These are phyloP conservation scores for Pythium rhizo-oryzae DNA, from an alignment of 352 stramenopile genomes.

Conservation along the genomic window DNA sequence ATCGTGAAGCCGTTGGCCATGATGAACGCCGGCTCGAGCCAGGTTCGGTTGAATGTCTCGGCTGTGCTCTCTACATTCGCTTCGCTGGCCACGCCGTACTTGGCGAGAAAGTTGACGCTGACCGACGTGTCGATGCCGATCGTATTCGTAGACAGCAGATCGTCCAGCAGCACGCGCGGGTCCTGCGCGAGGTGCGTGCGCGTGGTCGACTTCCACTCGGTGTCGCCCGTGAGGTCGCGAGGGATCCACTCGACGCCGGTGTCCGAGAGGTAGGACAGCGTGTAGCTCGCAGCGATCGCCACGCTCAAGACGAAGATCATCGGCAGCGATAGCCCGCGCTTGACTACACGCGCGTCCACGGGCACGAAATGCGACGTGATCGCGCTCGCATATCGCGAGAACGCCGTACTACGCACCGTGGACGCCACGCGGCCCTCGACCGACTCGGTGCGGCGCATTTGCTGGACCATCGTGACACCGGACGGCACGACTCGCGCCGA, in stretches of 20 bases:
- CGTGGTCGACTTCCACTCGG: slow-evolving; percentile 23
- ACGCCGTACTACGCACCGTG: neutral
- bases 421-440: neutral
- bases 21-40: slow-evolving; percentile 17
- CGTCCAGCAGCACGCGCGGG: slow-evolving; percentile 13
- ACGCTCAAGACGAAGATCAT: slow-evolving; percentile 26
- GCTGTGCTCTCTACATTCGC: slow-evolving; percentile 16
- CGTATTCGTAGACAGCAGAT: slow-evolving; percentile 6
- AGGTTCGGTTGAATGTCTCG: slow-evolving; percentile 18
- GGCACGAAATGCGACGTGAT: slow-evolving; percentile 1
- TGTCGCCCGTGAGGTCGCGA: slow-evolving; percentile 26
- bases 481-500: neutral
- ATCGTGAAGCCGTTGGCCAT: slow-evolving; percentile 17
- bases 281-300: slow-evolving; percentile 23
- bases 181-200: slow-evolving; percentile 26
- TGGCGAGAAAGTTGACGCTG: slow-evolving; percentile 17
- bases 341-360: slow-evolving; percentile 16
- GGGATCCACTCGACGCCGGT: slow-evolving; percentile 5
- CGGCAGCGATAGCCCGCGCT: slow-evolving; percentile 23
- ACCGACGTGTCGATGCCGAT: slow-evolving; percentile 25
- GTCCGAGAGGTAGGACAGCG: slow-evolving; percentile 11
- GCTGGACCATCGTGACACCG: neutral
- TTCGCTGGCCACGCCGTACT: slow-evolving; percentile 20
- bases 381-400: slow-evolving; percentile 3
- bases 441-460: neutral